Evolutionary conservation across 192 early-diverging fungal genomes (phyloP).

Genomic region (Podochytrium sp.): DNA sequence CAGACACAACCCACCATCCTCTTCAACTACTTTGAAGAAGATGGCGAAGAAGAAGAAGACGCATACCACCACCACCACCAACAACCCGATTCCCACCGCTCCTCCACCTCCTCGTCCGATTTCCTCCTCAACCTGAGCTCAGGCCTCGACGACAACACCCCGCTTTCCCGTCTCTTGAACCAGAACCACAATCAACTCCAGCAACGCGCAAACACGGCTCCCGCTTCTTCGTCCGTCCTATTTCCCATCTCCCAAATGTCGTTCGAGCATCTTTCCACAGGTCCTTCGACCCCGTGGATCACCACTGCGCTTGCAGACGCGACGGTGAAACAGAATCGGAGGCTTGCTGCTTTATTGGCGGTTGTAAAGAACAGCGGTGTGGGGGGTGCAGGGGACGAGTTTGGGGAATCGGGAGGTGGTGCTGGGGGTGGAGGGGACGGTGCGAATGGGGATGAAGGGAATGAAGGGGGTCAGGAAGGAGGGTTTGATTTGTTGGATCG

Average conservation of each 20-base stretch:
- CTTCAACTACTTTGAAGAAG: too few species aligned
- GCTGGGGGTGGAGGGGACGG: not conserved
- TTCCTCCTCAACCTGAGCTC: too few species aligned
- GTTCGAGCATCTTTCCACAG: not conserved
- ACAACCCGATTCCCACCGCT: too few species aligned
- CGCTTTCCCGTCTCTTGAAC: too few species aligned
- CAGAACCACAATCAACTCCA: not conserved
- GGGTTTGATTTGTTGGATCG: constrained; percentile 28
- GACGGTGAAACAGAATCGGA: constrained; percentile 46
- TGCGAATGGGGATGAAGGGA: not conserved
- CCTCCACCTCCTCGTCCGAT: too few species aligned
- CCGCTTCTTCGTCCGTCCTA: not conserved
- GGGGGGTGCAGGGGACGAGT: constrained; percentile 1
- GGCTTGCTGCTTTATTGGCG: constrained; percentile 39
- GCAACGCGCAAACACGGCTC: not conserved
- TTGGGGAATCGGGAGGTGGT: constrained; percentile 6
- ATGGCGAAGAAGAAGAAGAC: too few species aligned
- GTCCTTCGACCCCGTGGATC: constrained; percentile 26
- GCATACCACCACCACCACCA: too few species aligned
- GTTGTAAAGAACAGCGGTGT: constrained; percentile 33
- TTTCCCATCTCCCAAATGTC: not conserved
- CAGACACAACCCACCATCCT: too few species aligned
- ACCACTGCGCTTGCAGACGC: constrained; percentile 41
- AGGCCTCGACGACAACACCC: too few species aligned
- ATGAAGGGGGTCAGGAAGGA: not conserved